Evolutionary conservation across 129 eudicot genomes (phyloP).

Genomic region (Daucus carota): DH1_v3.0 NC_030384.2:15800501-15801000

Average conservation of each 20-base stretch:
- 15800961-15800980: not conserved
- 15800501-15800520: slow-evolving; percentile 48
- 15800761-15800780: slow-evolving; percentile 61
- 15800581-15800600: too few relatives aligned
- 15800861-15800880: not conserved
- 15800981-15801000: not conserved
- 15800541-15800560: not conserved
- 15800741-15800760: slow-evolving; percentile 75
- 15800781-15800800: slow-evolving; percentile 68
- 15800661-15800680: too few relatives aligned
- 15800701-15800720: slow-evolving; percentile 48
- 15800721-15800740: slow-evolving; percentile 66
- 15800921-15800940: not conserved
- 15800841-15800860: not conserved
- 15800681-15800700: slow-evolving; percentile 75
- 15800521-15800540: not conserved
- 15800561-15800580: too few relatives aligned
- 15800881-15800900: not conserved
- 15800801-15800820: slow-evolving; percentile 72
- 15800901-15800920: not conserved
- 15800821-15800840: slow-evolving; percentile 3
- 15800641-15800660: too few relatives aligned
- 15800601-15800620: too few relatives aligned
- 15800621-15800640: too few relatives aligned
- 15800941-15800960: not conserved